Base-by-base conservation (phyloP, 768 basidiomycete species). In the Heimioporus sp. region DNA sequence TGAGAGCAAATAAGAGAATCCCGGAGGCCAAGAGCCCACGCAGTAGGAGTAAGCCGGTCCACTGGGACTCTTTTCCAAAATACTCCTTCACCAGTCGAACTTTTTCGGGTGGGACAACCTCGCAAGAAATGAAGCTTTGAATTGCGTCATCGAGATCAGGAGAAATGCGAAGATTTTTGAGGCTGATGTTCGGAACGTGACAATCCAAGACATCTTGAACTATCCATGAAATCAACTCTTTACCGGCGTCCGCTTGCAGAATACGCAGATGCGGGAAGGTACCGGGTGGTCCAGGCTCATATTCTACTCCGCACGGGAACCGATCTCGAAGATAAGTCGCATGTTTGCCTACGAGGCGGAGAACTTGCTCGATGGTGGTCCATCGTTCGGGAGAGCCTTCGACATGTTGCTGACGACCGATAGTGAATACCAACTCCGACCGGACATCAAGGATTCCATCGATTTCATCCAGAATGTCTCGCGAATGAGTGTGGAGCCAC, bases 1-100 rank as follows among this genome's bases (percentile, higher is more conserved):
- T 61, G 0, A 82, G 59, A 1, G 63, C 61, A 43, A 73, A 72
- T 2, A 62, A 38, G 2, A 82, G 63, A 10, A 82, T 71, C 0
- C 74, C 76, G 2, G 67, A 62, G 0, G 66, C 73, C 31, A 81
- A 49, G 2, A 81, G 61, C 2, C 80, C 80, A 1, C 79, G 74
- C 10, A 76, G 65, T 2, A 80, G 64, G 1, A 81, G 66, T 12
- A 81, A 46, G 24, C 60, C 56, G n/a, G 59, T 65, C 73, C 76
- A 77, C 5, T 63, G 49, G 13, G 40, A 28, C 6, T 54, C 51
- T 44, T 58, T 65, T 19, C 47, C 41, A 46, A 24, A 42, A n/a
- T 45, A 45, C 10, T 52, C 48, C 52, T 62, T 40, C 19, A 44
- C 30, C 43, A 31, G 12, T 17, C 12, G 30, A 10, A 43, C 43